Evolutionary conservation across 2,329 filamentous ascomycete genomes (phyloP), one percentile per base, ranked within the genome.

Genomic region (Hymenoscyphus infarciens): DNA sequence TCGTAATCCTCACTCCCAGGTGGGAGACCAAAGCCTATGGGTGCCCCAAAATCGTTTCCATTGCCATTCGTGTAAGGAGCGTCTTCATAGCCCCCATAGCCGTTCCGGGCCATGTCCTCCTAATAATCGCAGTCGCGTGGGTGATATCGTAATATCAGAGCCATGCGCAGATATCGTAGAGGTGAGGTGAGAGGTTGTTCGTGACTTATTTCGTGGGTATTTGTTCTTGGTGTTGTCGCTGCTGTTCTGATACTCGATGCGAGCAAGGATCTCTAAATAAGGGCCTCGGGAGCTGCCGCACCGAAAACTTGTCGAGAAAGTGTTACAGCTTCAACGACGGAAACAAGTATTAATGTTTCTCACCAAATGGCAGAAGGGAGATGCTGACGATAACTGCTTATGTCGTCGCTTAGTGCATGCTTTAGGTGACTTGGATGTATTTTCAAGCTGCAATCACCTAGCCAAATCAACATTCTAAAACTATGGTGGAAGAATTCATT

Each of bases 1-100:
- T 73, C 73, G 56, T 74, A 74, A 33, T 74, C 71, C 38, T 71
- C 71, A 31, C 68, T 69, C 45, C 61, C 61, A 27, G 65, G 67
- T 31, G 65, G 64, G 10, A 67, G 56, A 19, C 67, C 66, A 60
- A 70, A 71, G 45, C 66, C 67, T 56, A 62, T 63, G 1, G 60
- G 60, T 31, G 60, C 60, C 7, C 42, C 60, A 29, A 45, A 52
- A 57, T 65, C 66, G 60, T 71, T 68, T 19, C 66, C 65, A 61
- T 68, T 68, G 11, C 67, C 67, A 59, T 69, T 72, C 27, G 68
- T 58, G 54, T 72, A 74, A 7, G 71, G 68, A 61, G 73, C 72
- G 10, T 70, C 68, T 56, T 68, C 69, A 22, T 71, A 67, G 31
- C 69, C 69, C 38, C 70, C 70, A 64, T 73, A 74, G 31, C 72